A percentile compares a stretch with the other conserved stretches of the same genome.
Conservation (phyloP, 768 basidiomycete species). For the Tulasnella sp. region DNA sequence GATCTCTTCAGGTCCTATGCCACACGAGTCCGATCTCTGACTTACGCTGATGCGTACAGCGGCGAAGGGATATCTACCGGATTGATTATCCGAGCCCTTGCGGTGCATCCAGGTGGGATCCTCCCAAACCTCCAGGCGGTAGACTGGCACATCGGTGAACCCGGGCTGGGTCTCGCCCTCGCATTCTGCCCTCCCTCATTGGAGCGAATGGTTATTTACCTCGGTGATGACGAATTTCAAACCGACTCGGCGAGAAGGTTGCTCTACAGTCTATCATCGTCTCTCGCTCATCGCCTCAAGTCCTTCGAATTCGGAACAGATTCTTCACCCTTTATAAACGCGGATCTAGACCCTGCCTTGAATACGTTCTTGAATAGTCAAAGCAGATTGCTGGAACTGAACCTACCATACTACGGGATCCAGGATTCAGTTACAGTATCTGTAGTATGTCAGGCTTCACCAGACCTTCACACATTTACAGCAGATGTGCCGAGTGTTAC, state of each 20-base stretch:
- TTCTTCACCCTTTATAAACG: neutral
- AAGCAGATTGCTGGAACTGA: neutral
- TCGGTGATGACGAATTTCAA: no score
- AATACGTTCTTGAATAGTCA: neutral
- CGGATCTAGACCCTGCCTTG: neutral
- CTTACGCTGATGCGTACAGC: no score
- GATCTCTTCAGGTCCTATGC: neutral
- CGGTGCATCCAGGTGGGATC: neutral
- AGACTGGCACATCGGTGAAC: neutral
- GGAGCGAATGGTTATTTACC: neutral
- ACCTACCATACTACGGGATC: neutral
- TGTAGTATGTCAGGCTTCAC: neutral
- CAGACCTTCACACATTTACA: neutral
- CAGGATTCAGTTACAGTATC: neutral
- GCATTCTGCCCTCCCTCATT: neutral
- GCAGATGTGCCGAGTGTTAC: neutral
- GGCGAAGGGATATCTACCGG: neutral
- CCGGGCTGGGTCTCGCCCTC: neutral
- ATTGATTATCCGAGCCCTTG: neutral
- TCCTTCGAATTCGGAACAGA: neutral
- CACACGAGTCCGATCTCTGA: neutral
- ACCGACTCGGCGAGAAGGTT: neutral
- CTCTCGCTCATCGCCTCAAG: neutral
- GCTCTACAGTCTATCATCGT: neutral
- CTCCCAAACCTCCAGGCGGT: neutral